Base-by-base conservation (phyloP, 2,329 filamentous ascomycete genomes). In the Diatrype stigma region DNA sequence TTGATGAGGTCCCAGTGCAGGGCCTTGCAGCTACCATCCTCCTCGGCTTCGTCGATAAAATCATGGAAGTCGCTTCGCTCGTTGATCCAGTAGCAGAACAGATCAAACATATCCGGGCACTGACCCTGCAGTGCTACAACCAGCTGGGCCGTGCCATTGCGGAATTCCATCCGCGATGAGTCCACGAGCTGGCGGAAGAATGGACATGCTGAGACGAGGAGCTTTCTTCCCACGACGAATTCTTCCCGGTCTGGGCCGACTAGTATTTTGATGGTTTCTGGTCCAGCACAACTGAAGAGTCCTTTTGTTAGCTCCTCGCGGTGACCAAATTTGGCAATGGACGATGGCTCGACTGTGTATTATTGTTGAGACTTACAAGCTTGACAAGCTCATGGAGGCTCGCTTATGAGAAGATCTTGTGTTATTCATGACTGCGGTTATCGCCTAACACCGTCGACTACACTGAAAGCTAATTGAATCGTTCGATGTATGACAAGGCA, bases 1-100 rank as follows among this genome's bases (percentile, higher is more conserved):
- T 74, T 74, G 48, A 82, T 75, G 6, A 83, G 70, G 52, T 77
- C 75, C 77, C 78, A 82, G 63, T 81, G 80, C 4, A 82, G 67
- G 28, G 70, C 70, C 57, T 69, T 70, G 58, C 59, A 62, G 46
- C 54, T 32, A 48, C 56, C 46, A 46, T 52, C 51, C 22, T 46
- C 50, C 42, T 61, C 57, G 49, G 63, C 60, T 22, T 58, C 55
- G 50, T 65, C 61, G 50, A 67, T 60, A 48, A 61, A 60, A 32
- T 42, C 52, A 48, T 60, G 55, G 42, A 67, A 59, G 34, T 58
- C 59, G 46, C 52, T 60, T 30, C 60, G 57, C 44, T 61, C 58
- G 47, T 61, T 55, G 19, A 70, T 58, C 67, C 68, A 70, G 49
- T 64, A 63, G 48, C 60, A 49, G 48, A 70, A 68, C 30, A 68